phyloP scores from a whole-genome alignment of 192 early-diverging fungal genomes.

The Phlyctochytrium planicorne region DNA sequence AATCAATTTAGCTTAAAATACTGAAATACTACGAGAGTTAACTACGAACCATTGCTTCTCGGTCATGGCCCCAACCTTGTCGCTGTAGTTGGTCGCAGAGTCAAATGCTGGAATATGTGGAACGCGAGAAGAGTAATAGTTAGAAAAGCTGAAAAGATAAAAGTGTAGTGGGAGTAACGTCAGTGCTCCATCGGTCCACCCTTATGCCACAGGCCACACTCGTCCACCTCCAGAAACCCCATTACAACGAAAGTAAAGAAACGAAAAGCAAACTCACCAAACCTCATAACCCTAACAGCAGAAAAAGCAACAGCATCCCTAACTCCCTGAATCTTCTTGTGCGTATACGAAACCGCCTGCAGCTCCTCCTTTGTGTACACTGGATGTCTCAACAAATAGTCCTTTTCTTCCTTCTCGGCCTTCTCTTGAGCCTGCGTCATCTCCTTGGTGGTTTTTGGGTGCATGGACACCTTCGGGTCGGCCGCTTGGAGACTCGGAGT shows the following conservation, averaged over 20 bases:
- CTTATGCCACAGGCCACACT: too few relatives aligned
- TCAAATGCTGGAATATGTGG: constrained; percentile 25
- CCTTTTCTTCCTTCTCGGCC: background rate
- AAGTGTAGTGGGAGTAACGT: background rate
- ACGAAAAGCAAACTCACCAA: too few relatives aligned
- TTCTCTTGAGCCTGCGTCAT: background rate
- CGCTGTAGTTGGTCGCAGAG: constrained; percentile 28
- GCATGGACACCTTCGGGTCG: background rate
- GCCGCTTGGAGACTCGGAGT: too few relatives aligned
- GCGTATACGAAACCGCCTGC: constrained; percentile 22
- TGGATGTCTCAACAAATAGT: constrained; percentile 34
- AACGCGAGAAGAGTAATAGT: background rate
- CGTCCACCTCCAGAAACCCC: too few relatives aligned
- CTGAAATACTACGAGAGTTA: too few relatives aligned
- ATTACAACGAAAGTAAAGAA: too few relatives aligned
- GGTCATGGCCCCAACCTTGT: constrained; percentile 39
- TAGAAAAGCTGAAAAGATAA: constrained; percentile 5
- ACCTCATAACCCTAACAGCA: constrained; percentile 31
- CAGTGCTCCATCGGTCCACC: too few relatives aligned
- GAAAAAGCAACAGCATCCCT: constrained; percentile 29
- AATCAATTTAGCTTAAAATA: too few relatives aligned
- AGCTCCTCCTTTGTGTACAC: constrained; percentile 35
- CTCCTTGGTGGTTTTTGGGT: constrained; percentile 1
- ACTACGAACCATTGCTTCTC: constrained; percentile 40
- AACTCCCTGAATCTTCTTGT: constrained; percentile 15